These are phyloP conservation scores for Puccinia polysora DNA, from an alignment of 1,284 basidiomycete species.

Conservation along the genomic window DNA sequence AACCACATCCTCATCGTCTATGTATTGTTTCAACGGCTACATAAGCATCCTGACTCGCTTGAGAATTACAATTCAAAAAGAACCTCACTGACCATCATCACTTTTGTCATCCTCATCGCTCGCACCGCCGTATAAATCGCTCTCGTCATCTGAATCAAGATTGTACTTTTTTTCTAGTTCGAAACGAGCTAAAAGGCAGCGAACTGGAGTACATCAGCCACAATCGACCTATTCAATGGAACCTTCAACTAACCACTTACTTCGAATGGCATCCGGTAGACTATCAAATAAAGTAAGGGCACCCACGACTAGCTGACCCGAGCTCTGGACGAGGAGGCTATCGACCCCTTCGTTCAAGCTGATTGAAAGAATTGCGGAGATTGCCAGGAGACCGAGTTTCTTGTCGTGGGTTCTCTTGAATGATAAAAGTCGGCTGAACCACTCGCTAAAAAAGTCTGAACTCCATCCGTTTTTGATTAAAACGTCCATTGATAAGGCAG, in stretches of 20 bases:
- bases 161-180: conserved; percentile 32
- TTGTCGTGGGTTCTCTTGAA: conserved; percentile 86
- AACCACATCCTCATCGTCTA: conserved; percentile 37
- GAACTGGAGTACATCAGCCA: background rate
- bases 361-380: conserved; percentile 63
- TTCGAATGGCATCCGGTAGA: conserved; percentile 31
- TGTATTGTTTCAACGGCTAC: background rate
- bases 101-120: conserved; percentile 20
- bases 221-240: background rate
- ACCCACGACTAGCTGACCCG: conserved; percentile 24
- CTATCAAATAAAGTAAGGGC: conserved; percentile 29
- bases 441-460: conserved; percentile 69
- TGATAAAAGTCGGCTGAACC: conserved; percentile 64
- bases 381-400: conserved; percentile 70
- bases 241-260: background rate
- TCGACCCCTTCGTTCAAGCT: conserved; percentile 23
- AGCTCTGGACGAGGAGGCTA: conserved; percentile 33
- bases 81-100: conserved; percentile 15
- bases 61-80: background rate
- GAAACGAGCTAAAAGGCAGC: conserved; percentile 14
- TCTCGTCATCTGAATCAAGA: conserved; percentile 23
- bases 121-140: conserved; percentile 16
- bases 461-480: conserved; percentile 63
- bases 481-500: conserved; percentile 66
- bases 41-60: background rate